Evolutionary conservation across 139 green algal species (phyloP).

Genomic region (Picochlorum sp.): DNA sequence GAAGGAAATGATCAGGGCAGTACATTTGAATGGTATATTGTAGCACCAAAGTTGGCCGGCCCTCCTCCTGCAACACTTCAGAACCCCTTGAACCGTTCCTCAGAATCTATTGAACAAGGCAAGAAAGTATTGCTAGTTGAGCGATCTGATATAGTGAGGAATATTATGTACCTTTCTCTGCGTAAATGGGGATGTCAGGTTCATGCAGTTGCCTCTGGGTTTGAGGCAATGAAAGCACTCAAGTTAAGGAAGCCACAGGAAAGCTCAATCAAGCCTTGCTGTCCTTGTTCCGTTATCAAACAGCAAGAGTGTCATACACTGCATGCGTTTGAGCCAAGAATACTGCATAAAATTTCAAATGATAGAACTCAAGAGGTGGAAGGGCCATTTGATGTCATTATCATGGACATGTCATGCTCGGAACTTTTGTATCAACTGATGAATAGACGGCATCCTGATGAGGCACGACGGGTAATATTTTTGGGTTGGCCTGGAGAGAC

Average conservation of each 20-base stretch:
- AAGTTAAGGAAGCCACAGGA: not conserved
- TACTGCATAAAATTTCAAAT: not conserved
- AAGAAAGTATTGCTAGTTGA: conserved; percentile 57
- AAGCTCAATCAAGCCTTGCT: not conserved
- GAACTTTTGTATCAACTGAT: conserved; percentile 41
- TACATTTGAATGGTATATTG: conserved; percentile 44
- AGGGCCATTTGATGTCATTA: conserved; percentile 43
- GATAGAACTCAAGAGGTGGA: not conserved
- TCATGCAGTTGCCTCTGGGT: conserved; percentile 35
- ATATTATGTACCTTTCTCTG: conserved; percentile 38
- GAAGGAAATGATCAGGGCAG: conserved; percentile 31
- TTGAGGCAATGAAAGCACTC: conserved; percentile 31
- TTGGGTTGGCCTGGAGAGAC: conserved; percentile 2
- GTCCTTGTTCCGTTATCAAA: too few species aligned
- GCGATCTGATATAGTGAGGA: conserved; percentile 42
- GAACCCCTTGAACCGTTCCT: not conserved
- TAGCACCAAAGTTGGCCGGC: conserved; percentile 10
- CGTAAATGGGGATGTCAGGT: conserved; percentile 52
- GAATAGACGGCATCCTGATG: not conserved
- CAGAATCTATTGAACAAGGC: conserved; percentile 4
- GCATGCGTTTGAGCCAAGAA: not conserved
- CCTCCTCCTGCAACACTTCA: not conserved
- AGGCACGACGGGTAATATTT: conserved; percentile 1
- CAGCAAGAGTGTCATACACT: not conserved
- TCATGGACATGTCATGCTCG: conserved; percentile 41